Percentiles rank a stretch among this genome's conserved stretches.
Evolutionary conservation across 176 grass and related monocot genomes (phyloP).

Genomic region (Canna indica): DNA sequence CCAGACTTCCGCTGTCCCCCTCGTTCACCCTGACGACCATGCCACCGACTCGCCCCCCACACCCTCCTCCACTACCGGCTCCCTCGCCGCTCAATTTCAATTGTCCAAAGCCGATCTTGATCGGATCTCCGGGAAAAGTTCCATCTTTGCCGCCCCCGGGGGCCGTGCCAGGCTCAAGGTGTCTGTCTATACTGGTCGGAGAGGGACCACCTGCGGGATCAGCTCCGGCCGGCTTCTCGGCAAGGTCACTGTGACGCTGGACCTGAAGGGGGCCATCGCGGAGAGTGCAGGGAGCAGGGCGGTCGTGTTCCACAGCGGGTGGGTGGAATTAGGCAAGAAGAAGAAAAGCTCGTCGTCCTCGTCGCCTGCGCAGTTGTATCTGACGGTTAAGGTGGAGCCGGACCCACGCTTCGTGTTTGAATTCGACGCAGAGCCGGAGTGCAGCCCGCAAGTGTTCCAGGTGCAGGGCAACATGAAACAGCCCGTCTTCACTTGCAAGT

Average conservation of each 20-base stretch:
- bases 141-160: slow-evolving; percentile 33
- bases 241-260: slow-evolving; percentile 56
- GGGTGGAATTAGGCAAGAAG: slow-evolving; percentile 55
- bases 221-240: slow-evolving; percentile 64
- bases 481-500: slow-evolving; percentile 29
- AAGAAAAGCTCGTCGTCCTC: slow-evolving; percentile 1
- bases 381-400: slow-evolving; percentile 9
- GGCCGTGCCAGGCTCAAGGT: slow-evolving; percentile 53
- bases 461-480: slow-evolving; percentile 12
- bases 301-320: slow-evolving; percentile 62
- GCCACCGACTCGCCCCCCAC: background rate
- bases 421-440: slow-evolving; percentile 18
- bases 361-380: background rate
- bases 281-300: slow-evolving; percentile 40
- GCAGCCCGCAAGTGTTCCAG: slow-evolving; percentile 23
- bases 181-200: slow-evolving; percentile 63
- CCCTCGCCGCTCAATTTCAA: background rate
- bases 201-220: slow-evolving; percentile 56
- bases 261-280: slow-evolving; percentile 31
- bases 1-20: slow-evolving; percentile 36
- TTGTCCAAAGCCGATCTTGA: slow-evolving; percentile 38
- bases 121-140: slow-evolving; percentile 47
- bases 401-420: slow-evolving; percentile 22
- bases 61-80: slow-evolving; percentile 3
- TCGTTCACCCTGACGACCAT: slow-evolving; percentile 27